Evolutionary conservation across 805 yeast genomes (phyloP).

Genomic region (Ogataea glucozyma): DNA sequence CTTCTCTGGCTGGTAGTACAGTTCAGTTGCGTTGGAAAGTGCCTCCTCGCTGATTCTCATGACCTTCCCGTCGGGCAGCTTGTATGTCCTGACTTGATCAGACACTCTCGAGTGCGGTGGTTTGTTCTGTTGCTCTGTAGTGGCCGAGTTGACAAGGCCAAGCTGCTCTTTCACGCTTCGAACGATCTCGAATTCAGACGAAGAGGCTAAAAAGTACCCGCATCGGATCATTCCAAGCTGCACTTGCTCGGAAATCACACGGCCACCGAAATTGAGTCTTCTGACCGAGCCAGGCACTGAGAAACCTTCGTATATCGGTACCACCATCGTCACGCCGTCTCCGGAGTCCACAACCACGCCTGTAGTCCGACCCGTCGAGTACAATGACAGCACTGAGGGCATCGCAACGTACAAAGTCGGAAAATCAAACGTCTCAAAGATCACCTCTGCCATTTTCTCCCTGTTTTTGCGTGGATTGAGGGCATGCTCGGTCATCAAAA

Average conservation of each 20-base stretch:
- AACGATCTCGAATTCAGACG: slow-evolving; percentile 83
- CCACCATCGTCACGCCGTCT: slow-evolving; percentile 86
- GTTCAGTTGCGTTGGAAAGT: slow-evolving; percentile 51
- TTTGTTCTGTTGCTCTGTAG: slow-evolving; percentile 13
- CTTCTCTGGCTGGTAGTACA: slow-evolving; percentile 77
- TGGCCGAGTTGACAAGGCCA: slow-evolving; percentile 54
- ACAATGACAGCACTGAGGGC: slow-evolving; percentile 79
- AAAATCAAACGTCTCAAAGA: slow-evolving; percentile 71
- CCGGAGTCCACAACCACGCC: slow-evolving; percentile 92
- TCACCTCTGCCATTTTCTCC: slow-evolving; percentile 58
- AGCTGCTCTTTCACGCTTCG: slow-evolving; percentile 73
- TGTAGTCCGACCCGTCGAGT: slow-evolving; percentile 88
- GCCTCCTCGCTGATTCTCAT: slow-evolving; percentile 35
- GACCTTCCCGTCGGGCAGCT: slow-evolving; percentile 82
- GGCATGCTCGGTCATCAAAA: slow-evolving; percentile 87
- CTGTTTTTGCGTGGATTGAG: slow-evolving; percentile 67
- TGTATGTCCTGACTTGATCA: slow-evolving; percentile 42
- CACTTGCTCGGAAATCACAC: slow-evolving; percentile 78
- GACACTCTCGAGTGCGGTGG: slow-evolving; percentile 17
- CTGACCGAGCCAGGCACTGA: slow-evolving; percentile 69
- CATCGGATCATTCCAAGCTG: slow-evolving; percentile 63
- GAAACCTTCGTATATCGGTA: slow-evolving; percentile 90
- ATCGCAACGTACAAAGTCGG: slow-evolving; percentile 75
- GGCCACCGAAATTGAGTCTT: slow-evolving; percentile 80
- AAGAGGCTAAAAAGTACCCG: slow-evolving; percentile 65